A percentile compares a stretch with the other conserved stretches of the same genome.
Evolutionary conservation across 2,329 filamentous ascomycete species (phyloP).

Genomic region (Curvularia eragrostidis): DNA sequence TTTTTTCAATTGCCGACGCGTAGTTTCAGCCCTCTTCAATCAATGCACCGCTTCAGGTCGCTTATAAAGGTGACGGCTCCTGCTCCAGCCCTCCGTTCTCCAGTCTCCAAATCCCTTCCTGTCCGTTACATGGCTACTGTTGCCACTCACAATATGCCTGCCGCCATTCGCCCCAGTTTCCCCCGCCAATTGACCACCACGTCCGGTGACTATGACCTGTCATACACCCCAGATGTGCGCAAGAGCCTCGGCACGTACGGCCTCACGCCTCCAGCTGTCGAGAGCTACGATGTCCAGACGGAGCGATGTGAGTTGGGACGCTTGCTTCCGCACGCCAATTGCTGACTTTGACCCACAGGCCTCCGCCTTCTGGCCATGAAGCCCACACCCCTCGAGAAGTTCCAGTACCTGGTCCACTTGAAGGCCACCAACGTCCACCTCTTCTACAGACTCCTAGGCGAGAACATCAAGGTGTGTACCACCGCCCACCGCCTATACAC

Average conservation of each 20-base stretch:
- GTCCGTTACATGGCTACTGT: constrained; percentile 45
- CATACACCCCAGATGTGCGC: constrained; percentile 57
- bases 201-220: constrained; percentile 58
- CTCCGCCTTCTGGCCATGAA: constrained; percentile 77
- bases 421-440: constrained; percentile 79
- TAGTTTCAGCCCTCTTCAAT: constrained; percentile 42
- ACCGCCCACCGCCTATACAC: neutral
- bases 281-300: constrained; percentile 58
- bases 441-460: constrained; percentile 80
- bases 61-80: constrained; percentile 45
- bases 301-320: constrained; percentile 58
- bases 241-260: constrained; percentile 61
- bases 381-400: constrained; percentile 77
- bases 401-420: constrained; percentile 78
- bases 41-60: constrained; percentile 46
- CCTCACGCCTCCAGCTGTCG: constrained; percentile 58
- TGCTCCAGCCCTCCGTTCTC: constrained; percentile 27
- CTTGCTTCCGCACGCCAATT: no score
- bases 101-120: constrained; percentile 24
- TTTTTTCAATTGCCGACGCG: constrained; percentile 42
- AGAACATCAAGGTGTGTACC: constrained; percentile 66
- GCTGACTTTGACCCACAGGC: constrained; percentile 58
- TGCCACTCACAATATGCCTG: constrained; percentile 42
- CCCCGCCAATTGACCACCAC: constrained; percentile 51
- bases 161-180: constrained; percentile 48